These are phyloP conservation scores for Jamesozyma piceae DNA, from an alignment of 805 yeast species.

Conservation along the genomic window DNA sequence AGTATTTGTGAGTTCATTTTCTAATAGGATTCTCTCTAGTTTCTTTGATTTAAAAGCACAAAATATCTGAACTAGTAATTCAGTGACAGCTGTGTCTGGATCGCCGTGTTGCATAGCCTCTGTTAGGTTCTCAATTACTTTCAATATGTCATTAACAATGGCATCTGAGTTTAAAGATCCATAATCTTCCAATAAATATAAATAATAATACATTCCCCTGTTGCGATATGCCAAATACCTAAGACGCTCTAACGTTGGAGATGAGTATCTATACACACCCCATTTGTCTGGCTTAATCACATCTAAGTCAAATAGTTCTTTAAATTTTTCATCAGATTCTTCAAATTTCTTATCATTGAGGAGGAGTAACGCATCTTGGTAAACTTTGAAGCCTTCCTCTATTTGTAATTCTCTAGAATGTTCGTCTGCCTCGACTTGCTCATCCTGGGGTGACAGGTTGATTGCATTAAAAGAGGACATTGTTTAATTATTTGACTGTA, in stretches of 20 bases:
- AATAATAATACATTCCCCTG: conserved; percentile 61
- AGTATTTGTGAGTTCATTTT: conserved; percentile 43
- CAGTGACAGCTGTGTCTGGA: conserved; percentile 49
- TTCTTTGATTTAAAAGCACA: conserved; percentile 39
- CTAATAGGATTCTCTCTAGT: conserved; percentile 48
- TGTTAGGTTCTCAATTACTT: conserved; percentile 50
- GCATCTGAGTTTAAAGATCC: conserved; percentile 26
- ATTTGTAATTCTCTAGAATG: conserved; percentile 85
- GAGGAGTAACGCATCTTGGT: conserved; percentile 55
- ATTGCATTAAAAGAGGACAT: conserved; percentile 71
- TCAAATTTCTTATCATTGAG: conserved; percentile 45
- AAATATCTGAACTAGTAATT: conserved; percentile 43
- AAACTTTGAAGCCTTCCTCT: conserved; percentile 73
- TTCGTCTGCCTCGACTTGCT: conserved; percentile 64
- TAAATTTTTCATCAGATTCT: conserved; percentile 48
- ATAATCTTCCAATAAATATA: conserved; percentile 24
- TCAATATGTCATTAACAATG: conserved; percentile 36
- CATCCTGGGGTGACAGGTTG: conserved; percentile 66
- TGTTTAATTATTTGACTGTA: background rate
- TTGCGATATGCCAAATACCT: conserved; percentile 75
- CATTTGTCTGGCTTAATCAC: conserved; percentile 45
- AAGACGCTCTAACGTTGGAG: conserved; percentile 65
- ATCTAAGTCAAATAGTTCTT: conserved; percentile 55
- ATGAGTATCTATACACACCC: conserved; percentile 27
- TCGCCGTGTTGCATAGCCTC: conserved; percentile 59